Evolutionary conservation across 129 eudicot genomes (phyloP), one percentile per base, ranked within the genome.

Genomic region (Chrysanthemum makinoi): DNA sequence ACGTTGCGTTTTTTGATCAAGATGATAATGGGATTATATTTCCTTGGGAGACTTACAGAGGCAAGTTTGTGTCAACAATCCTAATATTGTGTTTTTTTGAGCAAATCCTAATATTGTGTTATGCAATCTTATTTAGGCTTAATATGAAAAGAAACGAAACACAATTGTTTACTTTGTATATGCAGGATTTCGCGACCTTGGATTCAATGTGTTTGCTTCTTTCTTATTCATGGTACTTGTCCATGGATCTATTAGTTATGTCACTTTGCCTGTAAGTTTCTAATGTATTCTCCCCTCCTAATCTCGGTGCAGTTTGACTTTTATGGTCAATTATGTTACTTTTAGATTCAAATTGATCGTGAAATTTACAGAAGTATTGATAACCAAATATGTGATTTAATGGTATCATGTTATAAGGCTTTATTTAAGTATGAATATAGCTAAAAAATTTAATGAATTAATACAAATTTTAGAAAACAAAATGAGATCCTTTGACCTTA

Each of bases 21-120:
- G 85, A 85, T 59, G 71, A 75, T 16, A 77, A 82, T 47, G 90
- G 90, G 43, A 85, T 85, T 16, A 71, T 85, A 13, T 82, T 82
- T 35, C 90, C 85, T 13, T 76, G 84, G 86, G 87, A 85, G 81
- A 85, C 87, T 17, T 85, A 19, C 51, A 82, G 46, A 76, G 90
- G 90, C 65, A 66, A 46, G 62, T 59, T 51, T 26, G 22, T 13
- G 2, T 4, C 5, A 1, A 26, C 30, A 14, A 44, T 51, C 4
- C 2, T 24, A 47, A 46, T 16, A 56, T 57, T 2, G 10, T 56
- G 66, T 57, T 66, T n/a, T n/a, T n/a, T n/a, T n/a, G n/a, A n/a
- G n/a, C n/a, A n/a, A 14, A 44, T 51, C 4, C 2, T 24, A 47
- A 46, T 16, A 56, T 57, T 2, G 10, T 56, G 66, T 57, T 66